Evolutionary conservation across 2,329 filamentous ascomycete species (phyloP).

Genomic region (Diplocarpon rosae): DNA sequence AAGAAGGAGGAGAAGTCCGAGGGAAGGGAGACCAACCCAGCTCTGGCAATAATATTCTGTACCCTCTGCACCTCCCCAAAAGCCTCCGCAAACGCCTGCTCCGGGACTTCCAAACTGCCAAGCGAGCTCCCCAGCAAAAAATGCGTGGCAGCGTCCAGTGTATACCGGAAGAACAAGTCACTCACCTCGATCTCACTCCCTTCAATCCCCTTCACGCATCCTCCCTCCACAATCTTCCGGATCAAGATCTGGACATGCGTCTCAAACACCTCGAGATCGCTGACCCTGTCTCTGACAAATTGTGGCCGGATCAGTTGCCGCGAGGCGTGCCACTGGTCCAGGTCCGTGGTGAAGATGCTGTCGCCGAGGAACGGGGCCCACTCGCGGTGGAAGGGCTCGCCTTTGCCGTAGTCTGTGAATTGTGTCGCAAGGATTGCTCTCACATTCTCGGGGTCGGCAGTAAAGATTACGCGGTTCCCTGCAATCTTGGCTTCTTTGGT

Average conservation of each 20-base stretch:
- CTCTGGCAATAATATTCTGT: constrained; percentile 55
- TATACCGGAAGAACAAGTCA: constrained; percentile 74
- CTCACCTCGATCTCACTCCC: constrained; percentile 57
- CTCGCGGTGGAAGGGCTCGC: constrained; percentile 59
- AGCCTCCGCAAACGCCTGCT: constrained; percentile 63
- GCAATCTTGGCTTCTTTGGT: constrained; percentile 44
- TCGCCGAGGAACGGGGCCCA: constrained; percentile 69
- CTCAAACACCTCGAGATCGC: constrained; percentile 74
- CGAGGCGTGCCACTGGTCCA: constrained; percentile 65
- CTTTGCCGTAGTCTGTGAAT: constrained; percentile 78
- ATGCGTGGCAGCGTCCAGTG: constrained; percentile 75
- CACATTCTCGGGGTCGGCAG: constrained; percentile 78
- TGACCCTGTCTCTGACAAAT: constrained; percentile 75
- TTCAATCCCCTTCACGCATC: constrained; percentile 37
- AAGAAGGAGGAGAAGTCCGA: background rate
- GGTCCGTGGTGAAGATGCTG: constrained; percentile 73
- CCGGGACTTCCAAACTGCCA: constrained; percentile 42
- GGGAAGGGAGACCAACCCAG: constrained; percentile 36
- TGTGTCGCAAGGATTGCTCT: constrained; percentile 84
- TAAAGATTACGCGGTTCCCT: constrained; percentile 43
- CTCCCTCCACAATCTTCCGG: constrained; percentile 47
- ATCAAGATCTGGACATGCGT: constrained; percentile 66
- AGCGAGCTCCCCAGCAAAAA: constrained; percentile 75
- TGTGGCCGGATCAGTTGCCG: constrained; percentile 77
- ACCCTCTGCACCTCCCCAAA: constrained; percentile 71